A percentile compares a stretch with the other conserved stretches of the same genome.
phyloP scores from a whole-genome alignment of 352 stramenopile species.

The Globisporangium sylvaticum region DNA sequence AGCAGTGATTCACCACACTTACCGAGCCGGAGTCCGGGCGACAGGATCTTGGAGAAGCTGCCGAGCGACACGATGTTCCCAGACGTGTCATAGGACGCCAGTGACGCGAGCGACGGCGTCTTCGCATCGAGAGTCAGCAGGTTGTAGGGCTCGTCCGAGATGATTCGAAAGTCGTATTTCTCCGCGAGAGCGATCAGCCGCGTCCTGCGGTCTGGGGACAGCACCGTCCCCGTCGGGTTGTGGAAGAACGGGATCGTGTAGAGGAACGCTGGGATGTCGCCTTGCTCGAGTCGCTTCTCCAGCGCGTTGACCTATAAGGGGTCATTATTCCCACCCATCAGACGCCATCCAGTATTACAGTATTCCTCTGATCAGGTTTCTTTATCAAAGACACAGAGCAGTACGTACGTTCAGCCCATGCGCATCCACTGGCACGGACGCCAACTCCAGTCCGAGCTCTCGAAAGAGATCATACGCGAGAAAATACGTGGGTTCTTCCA shows the following conservation, averaged over 20 bases:
- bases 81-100: constrained; percentile 64
- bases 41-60: constrained; percentile 95
- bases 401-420: constrained; percentile 62
- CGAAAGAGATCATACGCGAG: constrained; percentile 89
- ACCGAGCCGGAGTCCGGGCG: constrained; percentile 87
- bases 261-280: constrained; percentile 81
- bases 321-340: background rate
- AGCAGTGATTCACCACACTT: constrained; percentile 21
- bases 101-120: constrained; percentile 30
- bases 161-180: constrained; percentile 80
- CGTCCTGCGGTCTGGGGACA: constrained; percentile 61
- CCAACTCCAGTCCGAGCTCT: constrained; percentile 81
- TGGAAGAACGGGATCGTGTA: constrained; percentile 94
- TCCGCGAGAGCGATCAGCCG: constrained; percentile 75
- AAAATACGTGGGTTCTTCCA: constrained; percentile 93
- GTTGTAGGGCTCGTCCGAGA: constrained; percentile 94
- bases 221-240: constrained; percentile 88
- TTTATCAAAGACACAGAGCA: background rate
- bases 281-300: constrained; percentile 51
- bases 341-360: too few relatives aligned
- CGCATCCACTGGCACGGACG: constrained; percentile 70
- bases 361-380: too few relatives aligned
- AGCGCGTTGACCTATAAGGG: constrained; percentile 51
- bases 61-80: constrained; percentile 81
- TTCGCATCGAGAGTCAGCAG: constrained; percentile 73